A percentile compares a stretch with the other conserved stretches of the same genome.
Evolutionary conservation across 2,329 filamentous ascomycete genomes (phyloP).

Genomic region (Catunica adiposa): DNA sequence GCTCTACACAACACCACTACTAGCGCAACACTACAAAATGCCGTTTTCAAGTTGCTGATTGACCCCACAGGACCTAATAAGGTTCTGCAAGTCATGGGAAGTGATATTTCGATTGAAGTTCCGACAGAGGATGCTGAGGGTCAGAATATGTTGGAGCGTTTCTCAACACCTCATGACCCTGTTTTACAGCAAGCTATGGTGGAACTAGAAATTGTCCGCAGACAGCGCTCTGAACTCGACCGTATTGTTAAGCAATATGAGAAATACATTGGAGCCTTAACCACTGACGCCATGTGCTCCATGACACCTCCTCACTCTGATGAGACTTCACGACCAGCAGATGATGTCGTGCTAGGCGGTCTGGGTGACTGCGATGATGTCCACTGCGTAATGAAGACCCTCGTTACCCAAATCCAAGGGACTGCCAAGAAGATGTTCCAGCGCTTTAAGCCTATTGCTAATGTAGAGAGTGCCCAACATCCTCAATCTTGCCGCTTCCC

Average conservation of each 20-base stretch:
- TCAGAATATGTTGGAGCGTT: not conserved
- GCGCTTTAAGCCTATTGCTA: not conserved
- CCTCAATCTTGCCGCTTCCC: slow-evolving; percentile 11
- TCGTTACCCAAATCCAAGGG: slow-evolving; percentile 7
- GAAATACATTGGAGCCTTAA: slow-evolving; percentile 11
- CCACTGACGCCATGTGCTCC: slow-evolving; percentile 9
- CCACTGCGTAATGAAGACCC: slow-evolving; percentile 12
- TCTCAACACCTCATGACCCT: slow-evolving; percentile 9
- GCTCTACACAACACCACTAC: slow-evolving; percentile 5
- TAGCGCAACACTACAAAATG: slow-evolving; percentile 8
- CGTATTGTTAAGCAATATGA: slow-evolving; percentile 8
- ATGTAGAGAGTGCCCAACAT: not conserved
- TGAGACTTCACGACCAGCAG: not conserved
- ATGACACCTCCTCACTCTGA: not conserved
- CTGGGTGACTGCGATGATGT: slow-evolving; percentile 6
- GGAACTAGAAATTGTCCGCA: slow-evolving; percentile 11
- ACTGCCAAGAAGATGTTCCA: slow-evolving; percentile 8
- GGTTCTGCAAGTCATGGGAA: slow-evolving; percentile 11
- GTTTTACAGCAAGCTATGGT: slow-evolving; percentile 11
- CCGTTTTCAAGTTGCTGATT: slow-evolving; percentile 13
- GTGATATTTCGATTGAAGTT: slow-evolving; percentile 7
- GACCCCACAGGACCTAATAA: slow-evolving; percentile 10
- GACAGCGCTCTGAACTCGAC: slow-evolving; percentile 9
- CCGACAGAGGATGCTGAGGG: not conserved
- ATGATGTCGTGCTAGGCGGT: not conserved